These are phyloP conservation scores for Candida broadrunensis DNA, from an alignment of 805 yeast species.

Conservation along the genomic window DNA sequence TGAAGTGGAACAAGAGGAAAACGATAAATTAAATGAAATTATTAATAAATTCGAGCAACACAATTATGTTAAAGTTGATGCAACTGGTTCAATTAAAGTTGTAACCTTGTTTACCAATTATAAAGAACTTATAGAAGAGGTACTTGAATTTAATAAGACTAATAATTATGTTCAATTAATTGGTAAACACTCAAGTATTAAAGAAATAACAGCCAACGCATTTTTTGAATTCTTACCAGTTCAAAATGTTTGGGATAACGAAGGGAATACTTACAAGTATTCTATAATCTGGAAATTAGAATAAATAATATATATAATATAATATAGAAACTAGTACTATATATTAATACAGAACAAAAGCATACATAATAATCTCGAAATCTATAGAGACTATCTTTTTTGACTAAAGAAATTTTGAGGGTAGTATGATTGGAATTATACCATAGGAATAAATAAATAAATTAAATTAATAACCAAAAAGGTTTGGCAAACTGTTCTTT, in stretches of 20 bases:
- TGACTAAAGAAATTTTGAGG: too few relatives aligned
- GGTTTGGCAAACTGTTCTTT: too few relatives aligned
- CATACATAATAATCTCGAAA: too few relatives aligned
- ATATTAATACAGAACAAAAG: not conserved
- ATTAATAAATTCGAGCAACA: constrained; percentile 8
- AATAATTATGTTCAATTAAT: constrained; percentile 8
- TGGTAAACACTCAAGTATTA: constrained; percentile 1
- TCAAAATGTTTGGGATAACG: constrained; percentile 7
- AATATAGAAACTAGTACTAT: not conserved
- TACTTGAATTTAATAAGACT: constrained; percentile 5
- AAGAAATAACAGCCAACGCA: not conserved
- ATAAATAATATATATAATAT: constrained; percentile 1
- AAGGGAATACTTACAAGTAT: constrained; percentile 11
- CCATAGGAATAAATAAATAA: too few relatives aligned
- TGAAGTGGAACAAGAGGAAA: constrained; percentile 3
- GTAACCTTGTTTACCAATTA: constrained; percentile 14
- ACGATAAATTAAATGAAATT: not conserved
- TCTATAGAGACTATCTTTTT: too few relatives aligned
- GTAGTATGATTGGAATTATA: too few relatives aligned
- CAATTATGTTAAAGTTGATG: constrained; percentile 10
- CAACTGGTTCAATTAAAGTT: constrained; percentile 3
- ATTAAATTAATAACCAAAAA: too few relatives aligned
- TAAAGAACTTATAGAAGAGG: constrained; percentile 4
- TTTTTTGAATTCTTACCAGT: constrained; percentile 16
- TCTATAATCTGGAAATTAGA: constrained; percentile 15